Evolutionary conservation across 1,284 basidiomycete genomes (phyloP).

Genomic region (Exobasidium cylindrosporum): DNA sequence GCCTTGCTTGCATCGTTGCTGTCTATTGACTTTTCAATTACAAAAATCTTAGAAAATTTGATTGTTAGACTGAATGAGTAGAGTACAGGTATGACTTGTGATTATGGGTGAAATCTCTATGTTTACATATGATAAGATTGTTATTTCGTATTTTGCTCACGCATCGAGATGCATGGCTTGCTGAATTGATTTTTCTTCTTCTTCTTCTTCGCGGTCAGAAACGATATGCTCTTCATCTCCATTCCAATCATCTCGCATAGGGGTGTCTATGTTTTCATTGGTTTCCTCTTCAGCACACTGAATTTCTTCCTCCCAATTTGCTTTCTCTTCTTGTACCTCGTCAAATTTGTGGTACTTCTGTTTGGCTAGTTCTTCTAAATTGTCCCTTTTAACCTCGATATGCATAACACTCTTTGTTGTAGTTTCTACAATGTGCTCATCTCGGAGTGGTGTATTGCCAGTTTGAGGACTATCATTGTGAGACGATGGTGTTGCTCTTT

Average conservation of each 20-base stretch:
- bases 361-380: neutral
- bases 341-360: neutral
- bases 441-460: neutral
- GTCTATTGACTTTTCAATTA: too few species aligned
- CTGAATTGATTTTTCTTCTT: too few species aligned
- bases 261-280: neutral
- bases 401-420: neutral
- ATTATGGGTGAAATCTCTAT: too few species aligned
- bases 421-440: neutral
- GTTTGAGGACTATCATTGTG: neutral
- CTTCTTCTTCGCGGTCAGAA: too few species aligned
- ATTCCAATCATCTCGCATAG: neutral
- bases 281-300: neutral
- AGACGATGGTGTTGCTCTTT: neutral
- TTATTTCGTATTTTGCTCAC: too few species aligned
- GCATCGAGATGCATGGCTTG: too few species aligned
- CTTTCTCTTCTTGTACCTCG: neutral
- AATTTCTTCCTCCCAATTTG: neutral
- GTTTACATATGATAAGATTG: too few species aligned
- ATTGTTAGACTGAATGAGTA: too few species aligned
- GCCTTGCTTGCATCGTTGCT: too few species aligned
- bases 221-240: too few species aligned
- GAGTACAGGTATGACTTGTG: too few species aligned
- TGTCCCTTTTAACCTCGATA: neutral
- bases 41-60: too few species aligned